phyloP scores from a whole-genome alignment of 2,329 filamentous ascomycete genomes.

The Exophiala spinifera region DNA sequence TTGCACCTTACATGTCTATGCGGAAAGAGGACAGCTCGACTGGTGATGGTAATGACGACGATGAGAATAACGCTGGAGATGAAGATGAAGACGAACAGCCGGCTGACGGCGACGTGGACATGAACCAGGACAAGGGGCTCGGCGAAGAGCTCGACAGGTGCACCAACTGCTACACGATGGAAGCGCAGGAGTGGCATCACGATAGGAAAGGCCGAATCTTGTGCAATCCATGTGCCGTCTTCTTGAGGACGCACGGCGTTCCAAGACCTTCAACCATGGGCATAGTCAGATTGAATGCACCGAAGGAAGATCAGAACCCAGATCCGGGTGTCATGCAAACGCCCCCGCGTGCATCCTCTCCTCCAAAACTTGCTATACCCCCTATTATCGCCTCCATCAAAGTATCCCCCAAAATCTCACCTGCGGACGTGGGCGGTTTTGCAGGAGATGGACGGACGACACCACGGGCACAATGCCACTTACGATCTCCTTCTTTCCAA shows the following conservation, averaged over 20 bases:
- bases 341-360: background rate
- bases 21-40: background rate
- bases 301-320: background rate
- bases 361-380: background rate
- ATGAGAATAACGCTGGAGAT: no score
- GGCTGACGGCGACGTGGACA: background rate
- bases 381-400: conserved; percentile 1
- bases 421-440: background rate
- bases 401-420: background rate
- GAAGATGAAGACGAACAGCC: background rate
- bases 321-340: background rate
- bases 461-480: background rate
- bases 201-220: conserved; percentile 8
- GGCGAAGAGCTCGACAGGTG: conserved; percentile 1
- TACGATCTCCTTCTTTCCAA: conserved; percentile 25
- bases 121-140: background rate
- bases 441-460: background rate
- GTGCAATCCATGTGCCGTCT: conserved; percentile 13
- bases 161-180: conserved; percentile 15
- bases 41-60: background rate
- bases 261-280: conserved; percentile 9
- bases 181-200: conserved; percentile 9
- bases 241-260: conserved; percentile 12
- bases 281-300: background rate
- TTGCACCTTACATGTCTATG: conserved; percentile 14